Conservation (phyloP, 1,284 basidiomycete species). For the Moesziomyces antarcticus region DNA sequence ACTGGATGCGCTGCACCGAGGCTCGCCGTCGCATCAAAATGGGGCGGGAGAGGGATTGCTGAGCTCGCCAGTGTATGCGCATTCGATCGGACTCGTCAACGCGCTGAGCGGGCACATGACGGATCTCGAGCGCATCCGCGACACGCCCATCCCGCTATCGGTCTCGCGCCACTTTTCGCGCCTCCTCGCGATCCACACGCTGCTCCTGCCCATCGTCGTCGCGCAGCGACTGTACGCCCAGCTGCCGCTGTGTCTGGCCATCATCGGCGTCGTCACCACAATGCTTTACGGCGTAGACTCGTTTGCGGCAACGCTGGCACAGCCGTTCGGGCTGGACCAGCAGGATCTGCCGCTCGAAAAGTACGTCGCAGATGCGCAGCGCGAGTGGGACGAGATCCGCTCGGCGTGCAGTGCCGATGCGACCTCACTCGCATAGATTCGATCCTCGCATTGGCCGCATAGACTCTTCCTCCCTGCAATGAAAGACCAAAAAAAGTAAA, state of each 20-base stretch:
- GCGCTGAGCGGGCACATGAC: constrained; percentile 38
- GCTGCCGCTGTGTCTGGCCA: constrained; percentile 17
- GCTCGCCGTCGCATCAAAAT: background rate
- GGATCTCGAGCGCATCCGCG: constrained; percentile 43
- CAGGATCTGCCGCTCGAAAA: constrained; percentile 44
- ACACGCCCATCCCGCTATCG: constrained; percentile 43
- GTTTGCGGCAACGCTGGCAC: constrained; percentile 36
- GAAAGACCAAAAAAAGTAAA: background rate
- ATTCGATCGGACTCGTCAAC: constrained; percentile 43
- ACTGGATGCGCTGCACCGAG: constrained; percentile 24
- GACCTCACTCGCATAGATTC: no score
- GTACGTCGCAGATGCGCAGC: constrained; percentile 26
- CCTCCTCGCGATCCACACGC: constrained; percentile 29
- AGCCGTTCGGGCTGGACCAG: constrained; percentile 40
- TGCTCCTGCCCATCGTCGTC: constrained; percentile 33
- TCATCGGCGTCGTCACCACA: constrained; percentile 24
- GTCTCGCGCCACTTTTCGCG: constrained; percentile 36
- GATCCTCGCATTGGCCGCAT: no score
- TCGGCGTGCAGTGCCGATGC: background rate
- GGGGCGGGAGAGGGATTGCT: background rate
- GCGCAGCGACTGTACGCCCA: constrained; percentile 20
- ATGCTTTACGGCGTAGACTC: constrained; percentile 51
- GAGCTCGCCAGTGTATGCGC: constrained; percentile 34
- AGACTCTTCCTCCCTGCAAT: no score
- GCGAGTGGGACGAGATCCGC: constrained; percentile 30